A percentile compares a stretch with the other conserved stretches of the same genome.
Evolutionary conservation across 306 rosid genomes (phyloP).

Genomic region (Lithocarpus polystachyus): DNA sequence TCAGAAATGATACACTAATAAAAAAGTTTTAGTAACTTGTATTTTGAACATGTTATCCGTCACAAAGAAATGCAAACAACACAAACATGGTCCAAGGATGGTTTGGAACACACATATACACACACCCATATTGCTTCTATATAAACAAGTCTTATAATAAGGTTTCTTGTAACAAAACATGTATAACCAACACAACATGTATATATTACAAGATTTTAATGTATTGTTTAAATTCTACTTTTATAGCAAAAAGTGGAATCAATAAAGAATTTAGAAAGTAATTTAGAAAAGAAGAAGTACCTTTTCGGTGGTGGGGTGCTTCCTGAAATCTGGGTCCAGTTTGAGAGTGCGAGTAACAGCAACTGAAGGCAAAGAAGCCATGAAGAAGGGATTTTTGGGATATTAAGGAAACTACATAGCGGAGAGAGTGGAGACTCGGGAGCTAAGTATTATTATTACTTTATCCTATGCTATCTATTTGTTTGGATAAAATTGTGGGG

Average conservation of each 20-base stretch:
- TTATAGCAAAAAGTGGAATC: neutral
- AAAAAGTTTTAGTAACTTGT: neutral
- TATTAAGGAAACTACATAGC: neutral
- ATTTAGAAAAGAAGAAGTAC: conserved; percentile 26
- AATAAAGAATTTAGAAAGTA: neutral
- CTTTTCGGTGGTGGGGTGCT: conserved; percentile 53
- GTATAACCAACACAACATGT: neutral
- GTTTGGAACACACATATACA: too few relatives aligned
- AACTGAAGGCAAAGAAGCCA: conserved; percentile 72
- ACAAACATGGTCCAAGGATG: neutral
- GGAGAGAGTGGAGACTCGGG: neutral
- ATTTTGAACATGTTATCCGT: neutral
- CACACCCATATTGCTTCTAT: neutral
- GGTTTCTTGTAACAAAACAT: neutral
- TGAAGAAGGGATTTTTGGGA: conserved; percentile 17
- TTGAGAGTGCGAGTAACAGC: conserved; percentile 51
- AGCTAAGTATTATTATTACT: neutral
- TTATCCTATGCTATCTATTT: conserved; percentile 11
- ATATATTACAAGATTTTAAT: too few relatives aligned
- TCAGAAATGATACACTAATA: neutral
- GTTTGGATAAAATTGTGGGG: conserved; percentile 36
- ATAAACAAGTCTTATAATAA: neutral
- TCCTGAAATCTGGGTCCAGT: conserved; percentile 57
- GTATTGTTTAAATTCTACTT: too few relatives aligned
- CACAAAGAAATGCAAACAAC: neutral